phyloP scores from a whole-genome alignment of 768 basidiomycete species.

The Podaxis sp. region DNA sequence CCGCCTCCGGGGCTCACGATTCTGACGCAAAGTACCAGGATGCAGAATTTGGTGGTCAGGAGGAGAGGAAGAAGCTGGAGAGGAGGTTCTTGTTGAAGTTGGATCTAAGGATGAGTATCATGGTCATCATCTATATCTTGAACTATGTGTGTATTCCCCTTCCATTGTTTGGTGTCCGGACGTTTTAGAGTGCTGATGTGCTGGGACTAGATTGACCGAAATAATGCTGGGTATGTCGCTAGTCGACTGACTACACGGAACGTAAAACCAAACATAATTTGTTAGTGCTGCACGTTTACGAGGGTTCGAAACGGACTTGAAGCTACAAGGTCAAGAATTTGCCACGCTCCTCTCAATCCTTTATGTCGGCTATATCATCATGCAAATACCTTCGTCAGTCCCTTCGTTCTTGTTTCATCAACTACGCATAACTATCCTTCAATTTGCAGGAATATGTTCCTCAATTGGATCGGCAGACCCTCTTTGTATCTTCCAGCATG shows the following conservation, averaged over 20 bases:
- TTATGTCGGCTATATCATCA: conserved; percentile 70
- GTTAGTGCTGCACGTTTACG: conserved; percentile 65
- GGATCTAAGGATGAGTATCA: conserved; percentile 51
- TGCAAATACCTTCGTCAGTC: conserved; percentile 76
- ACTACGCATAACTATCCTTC: not conserved
- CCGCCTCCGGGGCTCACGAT: not conserved
- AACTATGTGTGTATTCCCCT: conserved; percentile 34
- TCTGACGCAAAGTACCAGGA: conserved; percentile 22
- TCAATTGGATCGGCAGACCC: conserved; percentile 64
- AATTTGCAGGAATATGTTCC: conserved; percentile 62
- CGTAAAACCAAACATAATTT: not conserved
- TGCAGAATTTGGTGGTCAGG: conserved; percentile 45
- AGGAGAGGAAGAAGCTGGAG: conserved; percentile 44
- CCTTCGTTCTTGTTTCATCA: not conserved
- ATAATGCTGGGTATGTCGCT: conserved; percentile 58
- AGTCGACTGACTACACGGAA: not conserved
- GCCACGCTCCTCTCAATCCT: conserved; percentile 64
- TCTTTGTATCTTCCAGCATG: conserved; percentile 64
- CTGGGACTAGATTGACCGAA: conserved; percentile 59
- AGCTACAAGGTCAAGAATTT: conserved; percentile 59
- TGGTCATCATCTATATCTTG: conserved; percentile 48
- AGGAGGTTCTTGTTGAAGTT: conserved; percentile 50
- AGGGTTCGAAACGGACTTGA: conserved; percentile 67
- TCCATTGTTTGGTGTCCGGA: not conserved
- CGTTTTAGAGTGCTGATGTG: conserved; percentile 5